Evolutionary conservation across 2,329 filamentous ascomycete species (phyloP), one percentile per base, ranked within the genome.

Genomic region (Rhytidhysteron rufulum): DNA sequence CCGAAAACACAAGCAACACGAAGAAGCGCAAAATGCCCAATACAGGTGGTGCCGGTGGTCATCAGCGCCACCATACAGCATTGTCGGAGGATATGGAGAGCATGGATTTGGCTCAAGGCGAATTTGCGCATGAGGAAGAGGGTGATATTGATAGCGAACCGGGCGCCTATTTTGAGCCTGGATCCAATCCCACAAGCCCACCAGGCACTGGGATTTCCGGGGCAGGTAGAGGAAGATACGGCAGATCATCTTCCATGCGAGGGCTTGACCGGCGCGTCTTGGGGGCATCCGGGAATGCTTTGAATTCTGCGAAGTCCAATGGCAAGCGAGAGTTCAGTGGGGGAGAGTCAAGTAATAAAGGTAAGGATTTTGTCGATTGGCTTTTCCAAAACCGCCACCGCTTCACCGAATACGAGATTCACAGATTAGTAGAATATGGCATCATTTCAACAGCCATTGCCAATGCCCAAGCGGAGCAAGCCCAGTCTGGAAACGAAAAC

Each of bases 1-100:
- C 96, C 56, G 93, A 98, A 66, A 97, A 97, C 57, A 95, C 88
- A 25, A 97, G 95, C 65, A 98, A 98, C 63, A 98, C 98, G 69
- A 98, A 97, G 73, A 97, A 98, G 68, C 80, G 93, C 52, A 98
- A 98, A 69, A 97, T 98, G 27, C 93, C 93, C 0, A 89, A 89
- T 0, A 88, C 88, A 8, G 86, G 87, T 15, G 86, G 87, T 54
- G 74, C 82, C 11, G n/a, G n/a, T n/a, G 24, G 24, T 7, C 24
- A 7, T 7, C 78, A 70, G 40, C 68, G 73, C 47, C 78, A 81
- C 57, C 73, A 81, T 48, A 50, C 54, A 27, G 70, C 72, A 41
- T 65, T 86, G 37, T 80, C 80, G 13, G 74, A 78, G 20, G 82
- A 85, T 50, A 72, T 85, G 63, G 77, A 80, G 30, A 79, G 73